Percentiles rank a stretch among this genome's conserved stretches.
Evolutionary conservation across 1,284 basidiomycete species (phyloP).

Genomic region (Austropuccinia psidii): DNA sequence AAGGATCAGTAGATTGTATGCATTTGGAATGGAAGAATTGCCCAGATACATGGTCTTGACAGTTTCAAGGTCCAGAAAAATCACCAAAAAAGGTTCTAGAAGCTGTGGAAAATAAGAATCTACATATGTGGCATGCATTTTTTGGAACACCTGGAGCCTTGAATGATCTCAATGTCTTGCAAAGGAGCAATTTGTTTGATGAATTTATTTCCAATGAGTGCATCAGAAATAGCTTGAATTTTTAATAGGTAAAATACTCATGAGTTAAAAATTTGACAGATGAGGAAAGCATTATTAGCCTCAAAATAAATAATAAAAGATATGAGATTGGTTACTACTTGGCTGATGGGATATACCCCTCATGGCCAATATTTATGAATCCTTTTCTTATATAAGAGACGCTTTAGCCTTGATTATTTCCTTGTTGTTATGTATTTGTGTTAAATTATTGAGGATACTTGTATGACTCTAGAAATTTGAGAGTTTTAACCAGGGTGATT

Average conservation of each 20-base stretch:
- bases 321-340: not conserved
- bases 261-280: too few relatives aligned
- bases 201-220: too few relatives aligned
- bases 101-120: slow-evolving; percentile 7
- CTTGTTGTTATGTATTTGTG: too few relatives aligned
- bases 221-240: too few relatives aligned
- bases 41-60: not conserved
- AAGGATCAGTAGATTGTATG: not conserved
- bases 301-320: not conserved
- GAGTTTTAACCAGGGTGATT: too few relatives aligned
- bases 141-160: slow-evolving; percentile 9
- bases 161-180: slow-evolving; percentile 9
- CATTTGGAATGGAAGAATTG: not conserved
- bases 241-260: not conserved
- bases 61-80: not conserved
- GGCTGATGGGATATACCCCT: slow-evolving; percentile 8
- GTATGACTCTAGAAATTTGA: too few relatives aligned
- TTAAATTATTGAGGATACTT: too few relatives aligned
- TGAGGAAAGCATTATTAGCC: too few relatives aligned
- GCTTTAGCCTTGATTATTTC: too few relatives aligned
- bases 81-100: slow-evolving; percentile 1
- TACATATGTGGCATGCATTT: slow-evolving; percentile 10
- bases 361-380: not conserved
- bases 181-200: not conserved
- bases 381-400: too few relatives aligned